Evolutionary conservation across 331 rosid genomes (phyloP).

Genomic region (Telfairia occidentalis): DNA sequence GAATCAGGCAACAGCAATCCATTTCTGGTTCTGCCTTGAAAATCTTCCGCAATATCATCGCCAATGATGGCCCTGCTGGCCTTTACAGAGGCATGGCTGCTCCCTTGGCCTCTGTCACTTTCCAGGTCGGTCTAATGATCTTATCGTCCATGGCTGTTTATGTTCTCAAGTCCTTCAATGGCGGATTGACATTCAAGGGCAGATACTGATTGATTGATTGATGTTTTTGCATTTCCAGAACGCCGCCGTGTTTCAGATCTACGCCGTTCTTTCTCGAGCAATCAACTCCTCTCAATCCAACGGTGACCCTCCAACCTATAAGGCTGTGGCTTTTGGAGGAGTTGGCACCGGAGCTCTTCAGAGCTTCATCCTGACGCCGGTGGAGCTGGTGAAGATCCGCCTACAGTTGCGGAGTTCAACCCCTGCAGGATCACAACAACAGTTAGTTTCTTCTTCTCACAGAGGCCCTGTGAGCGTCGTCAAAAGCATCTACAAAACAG

Average conservation of each 20-base stretch:
- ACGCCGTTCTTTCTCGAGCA: constrained; percentile 58
- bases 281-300: constrained; percentile 31
- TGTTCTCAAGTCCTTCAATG: background rate
- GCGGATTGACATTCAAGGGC: background rate
- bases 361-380: constrained; percentile 53
- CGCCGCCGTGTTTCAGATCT: constrained; percentile 74
- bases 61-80: constrained; percentile 52
- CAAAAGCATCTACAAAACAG: constrained; percentile 38
- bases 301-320: constrained; percentile 58
- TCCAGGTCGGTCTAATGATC: constrained; percentile 46
- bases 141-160: background rate
- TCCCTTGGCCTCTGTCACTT: constrained; percentile 69
- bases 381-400: constrained; percentile 59
- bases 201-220: background rate
- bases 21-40: constrained; percentile 38
- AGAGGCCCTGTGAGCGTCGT: constrained; percentile 40
- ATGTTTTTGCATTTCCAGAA: constrained; percentile 33
- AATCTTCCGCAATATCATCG: constrained; percentile 40
- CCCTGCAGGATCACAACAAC: background rate
- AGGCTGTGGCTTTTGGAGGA: constrained; percentile 63
- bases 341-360: constrained; percentile 62
- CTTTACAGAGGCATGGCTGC: constrained; percentile 81
- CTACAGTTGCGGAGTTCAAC: constrained; percentile 47
- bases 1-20: constrained; percentile 45
- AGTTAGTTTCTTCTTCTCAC: constrained; percentile 12